These are phyloP conservation scores for Phialemonium atrogriseum DNA, from an alignment of 2,329 filamentous ascomycete species.

Conservation along the genomic window DNA sequence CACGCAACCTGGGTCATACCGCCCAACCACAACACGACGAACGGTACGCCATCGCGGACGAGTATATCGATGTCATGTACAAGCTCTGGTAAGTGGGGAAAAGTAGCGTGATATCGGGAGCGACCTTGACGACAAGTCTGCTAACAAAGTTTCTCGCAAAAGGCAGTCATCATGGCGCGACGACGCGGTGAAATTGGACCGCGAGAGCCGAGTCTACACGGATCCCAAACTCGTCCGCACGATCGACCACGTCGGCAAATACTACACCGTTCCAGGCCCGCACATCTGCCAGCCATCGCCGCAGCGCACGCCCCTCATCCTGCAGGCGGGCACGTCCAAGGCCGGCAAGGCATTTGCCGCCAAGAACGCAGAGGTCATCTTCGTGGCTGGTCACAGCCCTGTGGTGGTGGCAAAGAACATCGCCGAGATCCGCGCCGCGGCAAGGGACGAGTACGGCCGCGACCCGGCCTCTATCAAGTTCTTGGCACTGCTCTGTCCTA, in stretches of 20 bases:
- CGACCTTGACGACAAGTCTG: no score
- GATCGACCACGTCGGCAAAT: slow-evolving; percentile 42
- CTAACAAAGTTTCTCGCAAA: slow-evolving; percentile 15
- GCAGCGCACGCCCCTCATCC: slow-evolving; percentile 33
- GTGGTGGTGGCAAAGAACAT: slow-evolving; percentile 52
- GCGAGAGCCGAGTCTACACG: slow-evolving; percentile 33
- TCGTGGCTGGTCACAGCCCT: slow-evolving; percentile 39
- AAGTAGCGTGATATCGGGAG: no score
- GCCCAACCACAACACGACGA: slow-evolving; percentile 41
- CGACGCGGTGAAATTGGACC: slow-evolving; percentile 34
- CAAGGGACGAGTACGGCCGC: slow-evolving; percentile 42
- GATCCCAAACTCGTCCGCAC: slow-evolving; percentile 39
- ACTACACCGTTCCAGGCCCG: slow-evolving; percentile 22
- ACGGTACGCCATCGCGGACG: slow-evolving; percentile 38
- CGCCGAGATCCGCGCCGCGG: slow-evolving; percentile 51
- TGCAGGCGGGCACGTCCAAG: slow-evolving; percentile 1
- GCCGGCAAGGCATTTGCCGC: not conserved
- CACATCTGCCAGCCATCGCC: slow-evolving; percentile 33
- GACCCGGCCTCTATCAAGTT: slow-evolving; percentile 58
- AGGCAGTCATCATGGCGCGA: slow-evolving; percentile 32
- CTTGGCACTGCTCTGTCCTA: slow-evolving; percentile 55
- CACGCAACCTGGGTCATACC: slow-evolving; percentile 43
- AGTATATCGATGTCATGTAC: slow-evolving; percentile 42
- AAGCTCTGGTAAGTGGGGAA: slow-evolving; percentile 28
- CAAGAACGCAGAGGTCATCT: slow-evolving; percentile 3